Evolutionary conservation across 129 eudicot species (phyloP).

Genomic region (Calendula officinalis): DNA sequence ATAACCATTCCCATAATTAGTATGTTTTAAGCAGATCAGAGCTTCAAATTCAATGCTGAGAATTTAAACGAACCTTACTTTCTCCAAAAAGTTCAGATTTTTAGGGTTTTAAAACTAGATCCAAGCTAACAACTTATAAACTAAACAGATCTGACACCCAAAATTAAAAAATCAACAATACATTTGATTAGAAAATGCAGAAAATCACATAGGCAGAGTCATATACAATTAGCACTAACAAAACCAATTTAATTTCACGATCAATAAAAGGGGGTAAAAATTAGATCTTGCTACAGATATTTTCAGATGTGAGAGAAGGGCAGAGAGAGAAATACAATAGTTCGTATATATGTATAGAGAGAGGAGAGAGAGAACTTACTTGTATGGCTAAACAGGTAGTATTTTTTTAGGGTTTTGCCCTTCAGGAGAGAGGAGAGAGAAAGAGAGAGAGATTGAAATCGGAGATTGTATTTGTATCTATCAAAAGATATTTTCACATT

Average conservation of each 20-base stretch:
- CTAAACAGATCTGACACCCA: slow-evolving; percentile 4
- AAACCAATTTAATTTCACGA: background rate
- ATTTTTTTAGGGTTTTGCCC: slow-evolving; percentile 32
- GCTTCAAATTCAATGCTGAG: no score
- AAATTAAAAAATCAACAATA: background rate
- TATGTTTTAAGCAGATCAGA: background rate
- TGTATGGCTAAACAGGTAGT: background rate
- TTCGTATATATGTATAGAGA: slow-evolving; percentile 17
- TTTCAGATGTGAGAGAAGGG: background rate
- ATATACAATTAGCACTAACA: background rate
- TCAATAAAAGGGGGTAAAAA: slow-evolving; percentile 6
- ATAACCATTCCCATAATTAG: background rate
- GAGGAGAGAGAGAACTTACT: background rate
- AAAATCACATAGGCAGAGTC: background rate
- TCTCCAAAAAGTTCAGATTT: background rate
- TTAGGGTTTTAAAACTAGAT: background rate
- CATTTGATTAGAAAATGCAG: background rate
- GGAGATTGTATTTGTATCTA: slow-evolving; percentile 3
- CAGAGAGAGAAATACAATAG: slow-evolving; percentile 23
- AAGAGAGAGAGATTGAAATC: slow-evolving; percentile 4
- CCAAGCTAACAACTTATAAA: background rate
- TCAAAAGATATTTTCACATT: background rate
- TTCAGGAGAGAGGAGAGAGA: slow-evolving; percentile 45
- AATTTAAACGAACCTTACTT: background rate
- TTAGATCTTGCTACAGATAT: slow-evolving; percentile 9